Percentiles rank a stretch among this genome's conserved stretches.
phyloP scores from a whole-genome alignment of 441 rosid species.

The Croton laevigatus region DNA sequence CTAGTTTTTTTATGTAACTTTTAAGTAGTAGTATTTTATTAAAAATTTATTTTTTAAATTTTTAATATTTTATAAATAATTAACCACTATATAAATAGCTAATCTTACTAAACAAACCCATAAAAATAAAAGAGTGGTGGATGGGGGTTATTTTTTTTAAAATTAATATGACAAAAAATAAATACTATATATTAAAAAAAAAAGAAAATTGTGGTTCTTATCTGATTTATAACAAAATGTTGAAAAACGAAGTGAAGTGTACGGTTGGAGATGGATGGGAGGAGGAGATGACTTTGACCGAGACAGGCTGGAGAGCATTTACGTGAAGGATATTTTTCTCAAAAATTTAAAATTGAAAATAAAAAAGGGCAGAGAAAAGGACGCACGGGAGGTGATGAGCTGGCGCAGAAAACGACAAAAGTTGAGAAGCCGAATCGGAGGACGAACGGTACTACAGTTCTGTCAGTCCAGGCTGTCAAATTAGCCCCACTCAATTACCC shows the following conservation, averaged over 20 bases:
- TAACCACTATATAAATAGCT: too few species aligned
- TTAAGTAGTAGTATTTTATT: too few species aligned
- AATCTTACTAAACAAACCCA: too few species aligned
- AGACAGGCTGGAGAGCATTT: slow-evolving; percentile 57
- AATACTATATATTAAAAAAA: too few species aligned
- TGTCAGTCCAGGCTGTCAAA: slow-evolving; percentile 57
- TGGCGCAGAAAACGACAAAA: slow-evolving; percentile 50
- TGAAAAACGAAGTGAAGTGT: background rate
- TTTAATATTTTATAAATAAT: too few species aligned
- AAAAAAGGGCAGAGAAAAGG: slow-evolving; percentile 25
- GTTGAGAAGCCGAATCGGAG: slow-evolving; percentile 30
- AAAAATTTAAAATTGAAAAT: background rate
- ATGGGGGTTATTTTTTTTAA: background rate
- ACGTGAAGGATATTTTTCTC: background rate
- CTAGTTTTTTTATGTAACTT: too few species aligned
- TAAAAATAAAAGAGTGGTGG: background rate
- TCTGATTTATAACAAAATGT: background rate
- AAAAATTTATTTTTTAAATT: too few species aligned
- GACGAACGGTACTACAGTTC: slow-evolving; percentile 29
- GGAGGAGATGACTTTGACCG: slow-evolving; percentile 42
- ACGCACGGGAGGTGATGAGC: slow-evolving; percentile 46
- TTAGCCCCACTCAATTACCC: slow-evolving; percentile 20
- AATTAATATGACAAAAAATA: background rate
- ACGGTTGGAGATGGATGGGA: slow-evolving; percentile 15
- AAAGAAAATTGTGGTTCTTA: slow-evolving; percentile 10